Evolutionary conservation across 768 basidiomycete genomes (phyloP).

Genomic region (Boletus vermiculosoides): DNA sequence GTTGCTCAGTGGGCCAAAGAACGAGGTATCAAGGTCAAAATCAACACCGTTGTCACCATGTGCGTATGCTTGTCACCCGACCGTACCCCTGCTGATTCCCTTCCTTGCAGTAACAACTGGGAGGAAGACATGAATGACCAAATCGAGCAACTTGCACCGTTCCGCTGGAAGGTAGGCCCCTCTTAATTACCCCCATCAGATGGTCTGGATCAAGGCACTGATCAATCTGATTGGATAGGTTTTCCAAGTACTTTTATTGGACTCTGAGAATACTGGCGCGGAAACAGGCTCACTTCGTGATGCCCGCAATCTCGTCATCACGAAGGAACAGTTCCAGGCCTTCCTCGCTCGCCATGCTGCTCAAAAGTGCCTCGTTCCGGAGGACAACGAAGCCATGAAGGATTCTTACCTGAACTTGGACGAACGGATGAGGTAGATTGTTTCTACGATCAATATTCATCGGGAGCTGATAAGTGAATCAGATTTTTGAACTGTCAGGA

Average conservation of each 20-base stretch:
- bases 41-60: conserved; percentile 37
- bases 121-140: conserved; percentile 41
- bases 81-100: background rate
- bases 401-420: conserved; percentile 41
- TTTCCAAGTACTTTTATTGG: conserved; percentile 37
- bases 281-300: conserved; percentile 34
- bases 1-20: conserved; percentile 37
- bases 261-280: conserved; percentile 36
- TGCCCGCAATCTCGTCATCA: conserved; percentile 35
- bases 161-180: conserved; percentile 39
- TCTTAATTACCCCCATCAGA: background rate
- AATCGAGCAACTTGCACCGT: conserved; percentile 33
- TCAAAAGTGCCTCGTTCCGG: conserved; percentile 36
- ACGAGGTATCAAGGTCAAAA: conserved; percentile 38
- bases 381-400: conserved; percentile 40
- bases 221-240: conserved; percentile 20
- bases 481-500: conserved; percentile 37
- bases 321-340: conserved; percentile 33
- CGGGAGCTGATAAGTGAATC: background rate
- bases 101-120: conserved; percentile 34
- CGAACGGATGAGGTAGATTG: conserved; percentile 37
- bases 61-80: background rate
- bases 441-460: background rate
- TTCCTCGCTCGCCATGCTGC: conserved; percentile 36
- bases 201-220: background rate